Evolutionary conservation across 768 basidiomycete species (phyloP).

Genomic region (Rhodotorula paludigena): DNA sequence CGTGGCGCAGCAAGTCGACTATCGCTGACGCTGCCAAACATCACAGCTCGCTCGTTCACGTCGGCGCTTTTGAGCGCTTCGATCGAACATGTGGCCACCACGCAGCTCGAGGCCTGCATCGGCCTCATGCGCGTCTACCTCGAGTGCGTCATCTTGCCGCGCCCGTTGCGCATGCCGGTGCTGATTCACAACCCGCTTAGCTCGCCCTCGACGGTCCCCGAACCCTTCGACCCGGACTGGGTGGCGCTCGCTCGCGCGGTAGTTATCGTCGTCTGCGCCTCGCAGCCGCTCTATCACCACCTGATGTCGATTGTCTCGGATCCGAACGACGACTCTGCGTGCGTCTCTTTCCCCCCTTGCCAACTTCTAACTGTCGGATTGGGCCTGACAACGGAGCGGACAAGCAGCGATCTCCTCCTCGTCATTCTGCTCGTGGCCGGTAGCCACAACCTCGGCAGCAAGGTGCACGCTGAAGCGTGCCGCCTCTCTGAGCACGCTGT

Average conservation of each 20-base stretch:
- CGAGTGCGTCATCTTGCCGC: background rate
- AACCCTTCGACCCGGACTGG: too few species aligned
- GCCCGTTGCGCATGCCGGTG: background rate
- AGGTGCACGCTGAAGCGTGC: background rate
- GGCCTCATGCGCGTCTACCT: background rate
- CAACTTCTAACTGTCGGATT: too few species aligned
- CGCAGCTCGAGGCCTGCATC: background rate
- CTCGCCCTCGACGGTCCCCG: too few species aligned
- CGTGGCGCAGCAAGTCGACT: too few species aligned
- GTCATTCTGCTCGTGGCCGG: conserved; percentile 2
- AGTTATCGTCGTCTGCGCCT: too few species aligned
- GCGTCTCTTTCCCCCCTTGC: background rate
- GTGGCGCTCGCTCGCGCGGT: too few species aligned
- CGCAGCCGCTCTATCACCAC: too few species aligned
- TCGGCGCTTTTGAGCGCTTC: background rate
- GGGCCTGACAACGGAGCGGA: background rate
- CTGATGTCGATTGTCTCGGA: too few species aligned
- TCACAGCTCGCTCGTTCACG: conserved; percentile 4
- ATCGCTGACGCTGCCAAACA: too few species aligned
- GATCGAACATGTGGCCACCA: rapidly evolving
- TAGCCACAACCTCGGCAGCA: background rate
- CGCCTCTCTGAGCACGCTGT: background rate
- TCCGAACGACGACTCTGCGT: background rate
- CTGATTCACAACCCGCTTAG: too few species aligned
- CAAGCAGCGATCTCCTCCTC: background rate